phyloP scores from a whole-genome alignment of 805 yeast species.

The Candida ficus region DNA sequence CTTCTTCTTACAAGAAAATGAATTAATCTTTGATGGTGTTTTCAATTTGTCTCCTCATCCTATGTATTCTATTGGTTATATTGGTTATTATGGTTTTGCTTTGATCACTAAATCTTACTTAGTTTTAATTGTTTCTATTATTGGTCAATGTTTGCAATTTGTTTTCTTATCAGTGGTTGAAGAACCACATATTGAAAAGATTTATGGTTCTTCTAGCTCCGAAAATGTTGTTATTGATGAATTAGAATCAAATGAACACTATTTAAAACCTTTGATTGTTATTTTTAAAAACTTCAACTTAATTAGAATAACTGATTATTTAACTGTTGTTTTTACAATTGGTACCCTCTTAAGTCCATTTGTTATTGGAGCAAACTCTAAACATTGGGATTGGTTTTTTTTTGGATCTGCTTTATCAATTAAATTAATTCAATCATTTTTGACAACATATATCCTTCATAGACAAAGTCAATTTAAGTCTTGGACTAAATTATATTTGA shows the following conservation, averaged over 20 bases:
- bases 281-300: slow-evolving; percentile 56
- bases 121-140: slow-evolving; percentile 59
- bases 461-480: slow-evolving; percentile 56
- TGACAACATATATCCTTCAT: slow-evolving; percentile 46
- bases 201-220: slow-evolving; percentile 45
- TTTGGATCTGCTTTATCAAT: slow-evolving; percentile 33
- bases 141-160: slow-evolving; percentile 77
- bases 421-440: slow-evolving; percentile 45
- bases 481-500: slow-evolving; percentile 60
- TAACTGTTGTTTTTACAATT: slow-evolving; percentile 39
- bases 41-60: slow-evolving; percentile 90
- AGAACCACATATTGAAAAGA: slow-evolving; percentile 82
- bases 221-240: slow-evolving; percentile 31
- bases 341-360: slow-evolving; percentile 39
- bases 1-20: slow-evolving; percentile 69
- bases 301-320: slow-evolving; percentile 58
- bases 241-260: slow-evolving; percentile 31
- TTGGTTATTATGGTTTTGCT: slow-evolving; percentile 83
- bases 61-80: slow-evolving; percentile 85
- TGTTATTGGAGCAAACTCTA: slow-evolving; percentile 23
- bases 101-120: slow-evolving; percentile 70
- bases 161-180: slow-evolving; percentile 69
- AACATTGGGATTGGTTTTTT: slow-evolving; percentile 25
- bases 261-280: slow-evolving; percentile 51
- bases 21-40: slow-evolving; percentile 80